phyloP scores from a whole-genome alignment of 495 filamentous ascomycete genomes.

The Hypoxylon trugodes region DNA sequence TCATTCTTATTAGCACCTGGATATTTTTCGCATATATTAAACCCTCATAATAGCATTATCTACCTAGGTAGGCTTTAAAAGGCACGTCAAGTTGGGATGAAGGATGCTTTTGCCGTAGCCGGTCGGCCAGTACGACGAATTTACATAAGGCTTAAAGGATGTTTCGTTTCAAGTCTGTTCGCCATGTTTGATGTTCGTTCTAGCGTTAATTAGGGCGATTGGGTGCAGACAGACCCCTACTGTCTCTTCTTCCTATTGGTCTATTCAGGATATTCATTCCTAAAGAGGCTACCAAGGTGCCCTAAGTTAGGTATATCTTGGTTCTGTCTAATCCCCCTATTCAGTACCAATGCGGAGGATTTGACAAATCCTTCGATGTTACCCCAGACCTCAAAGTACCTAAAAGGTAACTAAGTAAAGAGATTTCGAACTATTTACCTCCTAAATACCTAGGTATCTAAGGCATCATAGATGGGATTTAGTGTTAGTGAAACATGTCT shows the following conservation, averaged over 20 bases:
- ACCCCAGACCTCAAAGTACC: neutral
- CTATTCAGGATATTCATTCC: neutral
- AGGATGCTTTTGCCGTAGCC: neutral
- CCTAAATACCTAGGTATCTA: conserved; percentile 5
- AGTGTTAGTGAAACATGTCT: conserved; percentile 18
- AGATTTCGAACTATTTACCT: neutral
- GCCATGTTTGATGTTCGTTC: conserved; percentile 17
- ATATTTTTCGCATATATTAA: neutral
- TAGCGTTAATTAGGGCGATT: conserved; percentile 1
- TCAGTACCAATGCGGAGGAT: neutral
- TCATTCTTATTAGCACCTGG: too few species aligned
- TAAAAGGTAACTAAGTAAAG: neutral
- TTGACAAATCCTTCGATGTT: conserved; percentile 11
- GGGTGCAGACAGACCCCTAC: neutral
- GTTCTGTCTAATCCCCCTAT: neutral
- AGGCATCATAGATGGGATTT: neutral
- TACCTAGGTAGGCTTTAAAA: neutral
- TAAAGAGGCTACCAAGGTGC: neutral
- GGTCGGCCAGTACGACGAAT: too few species aligned
- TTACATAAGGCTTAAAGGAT: conserved; percentile 6
- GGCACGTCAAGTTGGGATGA: neutral
- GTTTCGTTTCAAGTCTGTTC: conserved; percentile 26
- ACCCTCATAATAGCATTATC: neutral
- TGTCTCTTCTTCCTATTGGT: conserved; percentile 1
- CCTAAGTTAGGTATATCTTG: neutral